phyloP scores from a whole-genome alignment of 202 grass and related monocot genomes.

The Panicum virgatum region DNA sequence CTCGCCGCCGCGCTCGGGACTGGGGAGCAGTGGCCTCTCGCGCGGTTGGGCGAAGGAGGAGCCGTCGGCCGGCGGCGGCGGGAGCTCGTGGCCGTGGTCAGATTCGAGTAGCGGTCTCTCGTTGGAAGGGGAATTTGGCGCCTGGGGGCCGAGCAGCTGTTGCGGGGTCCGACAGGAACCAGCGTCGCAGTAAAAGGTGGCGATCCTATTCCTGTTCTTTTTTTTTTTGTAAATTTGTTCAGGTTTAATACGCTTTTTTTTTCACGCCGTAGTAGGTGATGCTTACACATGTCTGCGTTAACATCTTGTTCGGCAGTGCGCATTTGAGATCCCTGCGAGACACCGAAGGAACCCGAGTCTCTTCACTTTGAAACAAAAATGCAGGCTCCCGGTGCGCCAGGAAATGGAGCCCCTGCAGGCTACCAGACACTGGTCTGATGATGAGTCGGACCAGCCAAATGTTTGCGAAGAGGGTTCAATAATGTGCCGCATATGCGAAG shows the following conservation, averaged over 20 bases:
- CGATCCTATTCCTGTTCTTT: conserved; percentile 30
- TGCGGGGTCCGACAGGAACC: not conserved
- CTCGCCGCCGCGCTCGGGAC: conserved; percentile 65
- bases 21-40: conserved; percentile 70
- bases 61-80: not conserved
- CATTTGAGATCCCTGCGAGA: conserved; percentile 82
- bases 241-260: too few relatives aligned
- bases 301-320: not conserved
- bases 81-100: conserved; percentile 35
- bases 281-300: too few relatives aligned
- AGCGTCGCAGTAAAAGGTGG: conserved; percentile 27
- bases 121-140: conserved; percentile 35
- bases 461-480: conserved; percentile 92
- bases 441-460: conserved; percentile 75
- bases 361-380: conserved; percentile 83
- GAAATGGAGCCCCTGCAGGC: conserved; percentile 74
- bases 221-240: not conserved
- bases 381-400: conserved; percentile 88
- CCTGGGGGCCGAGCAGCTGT: conserved; percentile 28
- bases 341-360: conserved; percentile 88
- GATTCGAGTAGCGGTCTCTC: not conserved
- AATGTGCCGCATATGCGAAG: conserved; percentile 99
- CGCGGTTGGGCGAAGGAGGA: conserved; percentile 43
- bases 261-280: too few relatives aligned
- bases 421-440: conserved; percentile 73